Conservation (phyloP, 768 basidiomycete genomes). For the Exsudoporus frostii region DNA sequence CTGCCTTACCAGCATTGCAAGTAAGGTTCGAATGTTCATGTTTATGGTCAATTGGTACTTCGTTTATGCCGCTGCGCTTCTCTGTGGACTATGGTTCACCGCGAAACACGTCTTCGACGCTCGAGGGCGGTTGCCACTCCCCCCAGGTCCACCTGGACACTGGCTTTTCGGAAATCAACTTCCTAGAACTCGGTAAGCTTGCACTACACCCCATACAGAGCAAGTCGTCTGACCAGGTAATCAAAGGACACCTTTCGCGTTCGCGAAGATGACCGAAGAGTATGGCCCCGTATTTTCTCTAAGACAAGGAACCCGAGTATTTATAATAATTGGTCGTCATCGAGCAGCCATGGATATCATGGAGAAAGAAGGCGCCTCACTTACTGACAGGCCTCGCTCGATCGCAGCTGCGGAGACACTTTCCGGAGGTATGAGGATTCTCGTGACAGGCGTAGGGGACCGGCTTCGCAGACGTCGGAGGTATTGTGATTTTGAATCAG, state of each 20-base stretch:
- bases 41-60: background rate
- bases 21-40: background rate
- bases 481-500: conserved; percentile 1
- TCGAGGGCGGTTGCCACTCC: conserved; percentile 3
- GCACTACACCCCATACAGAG: no score
- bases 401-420: conserved; percentile 36
- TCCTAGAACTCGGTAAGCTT: conserved; percentile 5
- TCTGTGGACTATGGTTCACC: background rate
- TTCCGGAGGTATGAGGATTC: conserved; percentile 32
- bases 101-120: background rate
- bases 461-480: conserved; percentile 30
- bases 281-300: conserved; percentile 61
- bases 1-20: background rate
- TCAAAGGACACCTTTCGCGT: conserved; percentile 25
- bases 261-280: conserved; percentile 54
- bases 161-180: conserved; percentile 17
- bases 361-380: conserved; percentile 36
- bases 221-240: background rate
- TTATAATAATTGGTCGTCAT: conserved; percentile 25
- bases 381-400: conserved; percentile 35
- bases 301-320: conserved; percentile 37
- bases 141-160: conserved; percentile 15
- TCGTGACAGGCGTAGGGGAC: conserved; percentile 28
- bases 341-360: conserved; percentile 38
- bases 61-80: background rate